Conservation (phyloP, 495 filamentous ascomycete species). For the Barbatosphaeria neglecta region DNA sequence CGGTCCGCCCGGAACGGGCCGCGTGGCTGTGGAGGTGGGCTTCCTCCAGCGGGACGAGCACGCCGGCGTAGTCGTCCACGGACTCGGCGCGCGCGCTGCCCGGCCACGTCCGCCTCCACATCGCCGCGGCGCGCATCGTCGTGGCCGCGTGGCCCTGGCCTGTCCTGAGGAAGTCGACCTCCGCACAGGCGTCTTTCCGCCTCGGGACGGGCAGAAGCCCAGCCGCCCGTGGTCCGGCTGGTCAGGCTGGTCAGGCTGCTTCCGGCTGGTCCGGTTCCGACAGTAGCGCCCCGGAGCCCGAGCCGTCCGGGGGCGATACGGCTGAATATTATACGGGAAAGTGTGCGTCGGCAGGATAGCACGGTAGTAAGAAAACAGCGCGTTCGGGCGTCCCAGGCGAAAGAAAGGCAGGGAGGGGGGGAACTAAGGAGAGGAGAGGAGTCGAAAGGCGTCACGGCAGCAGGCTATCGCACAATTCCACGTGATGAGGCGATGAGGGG, state of each 20-base stretch:
- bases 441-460: background rate
- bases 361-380: too few species aligned
- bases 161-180: background rate
- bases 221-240: too few species aligned
- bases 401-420: background rate
- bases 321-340: too few species aligned
- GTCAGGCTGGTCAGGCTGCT: too few species aligned
- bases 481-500: background rate
- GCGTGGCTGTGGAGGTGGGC: conserved; percentile 37
- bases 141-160: background rate
- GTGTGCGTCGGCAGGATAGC: too few species aligned
- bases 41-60: conserved; percentile 34
- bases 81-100: conserved; percentile 21
- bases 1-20: conserved; percentile 18
- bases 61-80: conserved; percentile 29
- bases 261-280: too few species aligned
- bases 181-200: too few species aligned
- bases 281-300: too few species aligned
- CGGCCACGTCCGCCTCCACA: background rate
- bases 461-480: background rate
- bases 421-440: background rate
- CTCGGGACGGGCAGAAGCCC: too few species aligned
- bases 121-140: background rate
- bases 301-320: too few species aligned
- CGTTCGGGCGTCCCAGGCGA: background rate